Evolutionary conservation across 768 basidiomycete genomes (phyloP).

Genomic region (Mycena polygramma): DNA sequence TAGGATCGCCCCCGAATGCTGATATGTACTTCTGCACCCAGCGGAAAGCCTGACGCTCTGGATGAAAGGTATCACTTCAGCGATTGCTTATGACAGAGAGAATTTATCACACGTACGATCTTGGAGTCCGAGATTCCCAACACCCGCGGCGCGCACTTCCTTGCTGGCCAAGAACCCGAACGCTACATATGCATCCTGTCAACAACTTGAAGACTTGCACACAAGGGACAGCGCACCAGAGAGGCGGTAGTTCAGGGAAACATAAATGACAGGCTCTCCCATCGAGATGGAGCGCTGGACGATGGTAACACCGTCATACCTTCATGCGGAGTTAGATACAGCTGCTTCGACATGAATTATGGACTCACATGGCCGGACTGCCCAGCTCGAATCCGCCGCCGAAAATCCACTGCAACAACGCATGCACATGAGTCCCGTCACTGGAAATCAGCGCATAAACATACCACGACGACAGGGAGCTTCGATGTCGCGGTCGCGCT

Average conservation of each 20-base stretch:
- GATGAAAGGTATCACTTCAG: constrained; percentile 32
- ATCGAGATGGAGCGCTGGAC: constrained; percentile 59
- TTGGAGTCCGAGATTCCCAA: constrained; percentile 70
- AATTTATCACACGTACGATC: constrained; percentile 58
- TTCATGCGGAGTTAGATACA: constrained; percentile 28
- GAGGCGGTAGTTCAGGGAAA: constrained; percentile 64
- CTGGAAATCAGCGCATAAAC: constrained; percentile 31
- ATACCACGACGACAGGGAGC: constrained; percentile 64
- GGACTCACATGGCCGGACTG: constrained; percentile 34
- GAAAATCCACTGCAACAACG: constrained; percentile 55
- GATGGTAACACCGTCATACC: constrained; percentile 57
- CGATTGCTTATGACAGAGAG: neutral
- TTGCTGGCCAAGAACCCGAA: constrained; percentile 62
- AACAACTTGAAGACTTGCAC: neutral
- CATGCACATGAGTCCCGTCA: neutral
- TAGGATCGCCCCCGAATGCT: constrained; percentile 75
- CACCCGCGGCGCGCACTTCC: constrained; percentile 58
- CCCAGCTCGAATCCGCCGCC: constrained; percentile 52
- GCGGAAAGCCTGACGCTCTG: constrained; percentile 68
- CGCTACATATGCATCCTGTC: constrained; percentile 30
- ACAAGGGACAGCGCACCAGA: constrained; percentile 27
- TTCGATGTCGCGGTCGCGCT: constrained; percentile 50
- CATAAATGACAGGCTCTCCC: constrained; percentile 62
- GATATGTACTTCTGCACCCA: constrained; percentile 76
- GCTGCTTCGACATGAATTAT: neutral